Evolutionary conservation across 2,329 filamentous ascomycete genomes (phyloP), one percentile per base, ranked within the genome.

Genomic region (Graphiopsis chlorocephala): DNA sequence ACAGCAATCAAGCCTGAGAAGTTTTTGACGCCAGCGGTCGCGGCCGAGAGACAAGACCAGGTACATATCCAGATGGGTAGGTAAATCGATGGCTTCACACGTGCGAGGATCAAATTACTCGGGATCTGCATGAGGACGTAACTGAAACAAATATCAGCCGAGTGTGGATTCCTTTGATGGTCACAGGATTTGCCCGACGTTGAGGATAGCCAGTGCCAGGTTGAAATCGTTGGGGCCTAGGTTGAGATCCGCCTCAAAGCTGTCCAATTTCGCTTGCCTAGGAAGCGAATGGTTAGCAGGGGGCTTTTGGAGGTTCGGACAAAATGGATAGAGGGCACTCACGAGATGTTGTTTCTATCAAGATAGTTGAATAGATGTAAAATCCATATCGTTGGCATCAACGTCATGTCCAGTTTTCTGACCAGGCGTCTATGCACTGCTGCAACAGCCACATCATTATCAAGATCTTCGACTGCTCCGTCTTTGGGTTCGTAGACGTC

Each of bases 221-320:
- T 86, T 86, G 70, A 84, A 87, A 56, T 88, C 83, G 1, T 83
- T 86, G 6, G 83, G 84, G 6, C 71, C 75, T 81, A 87, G 84
- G 1, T 73, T 74, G 0, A 87, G 75, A 63, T 87, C 85, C 25
- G 77, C 64, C 64, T 87, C 84, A 0, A 87, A 75, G 0, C 80
- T 80, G 0, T 83, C 38, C 7, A 58, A 31, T 28, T 31, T 28
- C 38, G 55, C 55, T 35, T 38, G 55, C 6, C 42, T 47, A 17
- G 6, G 15, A 7, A 35, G 33, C 14, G 20, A 23, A 23, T 52
- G 6, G 26, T 6, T 23, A 52, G 17, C 6, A 47, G n/a, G n/a
- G n/a, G n/a, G n/a, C n/a, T n/a, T n/a, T n/a, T n/a, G n/a, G n/a
- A n/a, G n/a, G n/a, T n/a, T n/a, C 14, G 4, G 12, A 42, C n/a